Evolutionary conservation across 2,329 filamentous ascomycete species (phyloP).

Genomic region (Nemania sp.): DNA sequence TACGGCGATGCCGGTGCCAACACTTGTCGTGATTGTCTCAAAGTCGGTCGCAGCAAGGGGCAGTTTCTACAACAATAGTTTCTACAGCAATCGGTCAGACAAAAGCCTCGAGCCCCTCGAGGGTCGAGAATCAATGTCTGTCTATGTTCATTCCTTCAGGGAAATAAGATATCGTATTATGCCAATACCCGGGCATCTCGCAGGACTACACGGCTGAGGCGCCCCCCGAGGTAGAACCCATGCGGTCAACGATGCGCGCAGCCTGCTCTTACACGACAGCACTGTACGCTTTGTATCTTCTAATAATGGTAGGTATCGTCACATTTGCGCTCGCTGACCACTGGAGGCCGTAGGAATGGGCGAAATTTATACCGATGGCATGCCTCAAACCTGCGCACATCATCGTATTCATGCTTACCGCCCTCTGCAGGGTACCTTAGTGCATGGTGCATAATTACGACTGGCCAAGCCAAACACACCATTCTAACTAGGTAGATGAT

Average conservation of each 20-base stretch:
- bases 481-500: too few relatives aligned
- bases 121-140: constrained; percentile 12
- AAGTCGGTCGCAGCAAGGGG: constrained; percentile 12
- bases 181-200: constrained; percentile 33
- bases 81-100: constrained; percentile 12
- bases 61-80: not conserved
- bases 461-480: too few relatives aligned
- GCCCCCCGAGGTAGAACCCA: constrained; percentile 29
- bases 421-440: too few relatives aligned
- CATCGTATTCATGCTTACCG: too few relatives aligned
- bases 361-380: too few relatives aligned
- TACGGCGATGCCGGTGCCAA: constrained; percentile 3
- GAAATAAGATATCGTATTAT: constrained; percentile 33
- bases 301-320: not conserved
- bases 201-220: constrained; percentile 25
- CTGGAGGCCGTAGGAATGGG: too few relatives aligned
- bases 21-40: not conserved
- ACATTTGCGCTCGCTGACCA: too few relatives aligned
- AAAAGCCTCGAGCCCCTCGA: not conserved
- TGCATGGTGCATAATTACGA: too few relatives aligned
- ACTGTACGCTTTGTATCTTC: constrained; percentile 4
- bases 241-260: constrained; percentile 30
- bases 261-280: not conserved
- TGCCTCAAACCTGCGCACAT: too few relatives aligned
- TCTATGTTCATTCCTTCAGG: constrained; percentile 1